Evolutionary conservation across 1,139 yeast genomes (phyloP).

Genomic region (Diutina sp.): DNA sequence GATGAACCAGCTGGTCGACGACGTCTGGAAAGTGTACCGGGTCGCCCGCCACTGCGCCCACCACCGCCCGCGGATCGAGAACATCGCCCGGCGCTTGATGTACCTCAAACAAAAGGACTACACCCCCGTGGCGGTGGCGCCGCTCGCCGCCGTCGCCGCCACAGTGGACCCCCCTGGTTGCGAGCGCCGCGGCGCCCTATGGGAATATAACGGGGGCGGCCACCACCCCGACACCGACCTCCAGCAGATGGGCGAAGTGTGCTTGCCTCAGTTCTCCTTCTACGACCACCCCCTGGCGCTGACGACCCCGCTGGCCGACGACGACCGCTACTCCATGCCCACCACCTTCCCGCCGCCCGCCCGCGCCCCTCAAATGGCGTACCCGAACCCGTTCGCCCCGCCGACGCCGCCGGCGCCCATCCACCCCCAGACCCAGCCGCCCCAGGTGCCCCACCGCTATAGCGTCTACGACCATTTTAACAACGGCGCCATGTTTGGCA

Average conservation of each 20-base stretch:
- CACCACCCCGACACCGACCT: not conserved
- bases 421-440: not conserved
- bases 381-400: not conserved
- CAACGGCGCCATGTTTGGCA: not conserved
- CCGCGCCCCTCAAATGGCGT: not conserved
- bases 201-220: not conserved
- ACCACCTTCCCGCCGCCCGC: not conserved
- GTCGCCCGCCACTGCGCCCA: not conserved
- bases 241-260: slow-evolving; percentile 2
- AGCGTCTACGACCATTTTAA: not conserved
- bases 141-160: not conserved
- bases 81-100: slow-evolving; percentile 1
- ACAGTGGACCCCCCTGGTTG: not conserved
- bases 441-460: not conserved
- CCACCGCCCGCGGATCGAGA: slow-evolving; percentile 1
- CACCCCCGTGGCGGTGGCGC: slow-evolving; percentile 1
- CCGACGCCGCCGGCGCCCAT: not conserved
- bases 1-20: slow-evolving; percentile 1
- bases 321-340: not conserved
- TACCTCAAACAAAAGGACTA: not conserved
- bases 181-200: not conserved
- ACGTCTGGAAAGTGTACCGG: not conserved
- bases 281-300: not conserved
- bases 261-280: not conserved
- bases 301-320: not conserved